Percentiles rank a stretch among this genome's conserved stretches.
These are phyloP conservation scores for Batkoa obscura DNA, from an alignment of 371 early-diverging fungal genomes.

Conservation along the genomic window DNA sequence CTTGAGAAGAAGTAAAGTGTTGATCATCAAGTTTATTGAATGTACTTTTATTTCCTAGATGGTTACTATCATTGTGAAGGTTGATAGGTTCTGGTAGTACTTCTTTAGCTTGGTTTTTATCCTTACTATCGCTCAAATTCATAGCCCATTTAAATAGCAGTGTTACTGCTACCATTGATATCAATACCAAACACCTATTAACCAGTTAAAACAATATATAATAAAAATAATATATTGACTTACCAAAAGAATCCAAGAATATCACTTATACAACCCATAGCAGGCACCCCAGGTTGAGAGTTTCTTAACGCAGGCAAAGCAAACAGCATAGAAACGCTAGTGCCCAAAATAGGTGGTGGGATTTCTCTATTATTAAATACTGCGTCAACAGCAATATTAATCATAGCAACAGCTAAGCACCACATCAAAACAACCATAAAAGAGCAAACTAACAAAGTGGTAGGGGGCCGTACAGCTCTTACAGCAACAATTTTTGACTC, in stretches of 20 bases:
- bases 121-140: too few relatives aligned
- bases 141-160: not conserved
- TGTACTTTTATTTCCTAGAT: too few relatives aligned
- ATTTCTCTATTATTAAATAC: slow-evolving; percentile 9
- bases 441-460: slow-evolving; percentile 13
- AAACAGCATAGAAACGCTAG: slow-evolving; percentile 17
- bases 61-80: too few relatives aligned
- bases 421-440: slow-evolving; percentile 22
- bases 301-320: slow-evolving; percentile 17
- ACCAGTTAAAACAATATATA: not conserved
- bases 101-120: too few relatives aligned
- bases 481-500: slow-evolving; percentile 1
- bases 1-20: too few relatives aligned
- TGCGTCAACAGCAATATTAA: slow-evolving; percentile 14
- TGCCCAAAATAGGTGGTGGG: slow-evolving; percentile 15
- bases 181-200: slow-evolving; percentile 5
- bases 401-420: slow-evolving; percentile 15
- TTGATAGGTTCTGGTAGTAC: too few relatives aligned
- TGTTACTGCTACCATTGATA: not conserved
- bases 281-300: slow-evolving; percentile 22
- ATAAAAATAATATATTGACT: not conserved
- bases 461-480: slow-evolving; percentile 11
- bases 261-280: slow-evolving; percentile 20
- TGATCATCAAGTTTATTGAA: too few relatives aligned
- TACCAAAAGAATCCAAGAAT: slow-evolving; percentile 16